Base-by-base conservation (phyloP, 2,329 filamentous ascomycete species). In the Aspergillus sp. region DNA sequence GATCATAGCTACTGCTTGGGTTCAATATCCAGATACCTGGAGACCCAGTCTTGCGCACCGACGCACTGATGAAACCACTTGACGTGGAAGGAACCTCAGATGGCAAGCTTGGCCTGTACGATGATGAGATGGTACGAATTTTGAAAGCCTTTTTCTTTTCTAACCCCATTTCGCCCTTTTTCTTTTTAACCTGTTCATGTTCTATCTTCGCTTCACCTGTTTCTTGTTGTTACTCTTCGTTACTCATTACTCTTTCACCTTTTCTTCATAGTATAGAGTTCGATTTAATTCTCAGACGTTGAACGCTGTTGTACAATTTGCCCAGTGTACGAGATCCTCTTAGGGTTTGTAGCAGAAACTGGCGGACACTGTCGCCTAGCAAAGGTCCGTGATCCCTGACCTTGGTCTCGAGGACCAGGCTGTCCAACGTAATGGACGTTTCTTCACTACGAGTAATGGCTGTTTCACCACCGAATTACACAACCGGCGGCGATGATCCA, bases 81-180 rank as follows among this genome's bases (percentile, higher is more conserved):
- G 55, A 40, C 46, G 57, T 51, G 40, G 52, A 52, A 61, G 55
- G 56, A 46, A 45, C 54, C 27, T 48, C 27, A 19, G 27, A 48
- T 48, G 50, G 41, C 27, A 31, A 11, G 27, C 55, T 52, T 56
- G 50, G 57, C 35, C 27, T 66, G 64, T 62, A 66, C 59, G 64
- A 66, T 66, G 62, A 60, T 50, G 53, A 64, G 60, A 62, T 57
- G 53, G 62, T 58, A 64, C 57, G 62, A 65, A 63, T 43, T 56
- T 41, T 47, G 52, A 50, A 52, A 40, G 33, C 56, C 45, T 40
- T 37, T 47, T 54, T 47, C 33, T 43, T 55, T 48, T 37, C 52
- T 48, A 37, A 23, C 52, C 54, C 55, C 33, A 27, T 51, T 31
- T 35, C 7, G 19, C 55, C 41, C 17, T 44, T 43, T 44, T 39